A percentile compares a stretch with the other conserved stretches of the same genome.
These are phyloP conservation scores for Hippophae gyantsensis DNA, from an alignment of 306 rosid species.

Conservation along the genomic window DNA sequence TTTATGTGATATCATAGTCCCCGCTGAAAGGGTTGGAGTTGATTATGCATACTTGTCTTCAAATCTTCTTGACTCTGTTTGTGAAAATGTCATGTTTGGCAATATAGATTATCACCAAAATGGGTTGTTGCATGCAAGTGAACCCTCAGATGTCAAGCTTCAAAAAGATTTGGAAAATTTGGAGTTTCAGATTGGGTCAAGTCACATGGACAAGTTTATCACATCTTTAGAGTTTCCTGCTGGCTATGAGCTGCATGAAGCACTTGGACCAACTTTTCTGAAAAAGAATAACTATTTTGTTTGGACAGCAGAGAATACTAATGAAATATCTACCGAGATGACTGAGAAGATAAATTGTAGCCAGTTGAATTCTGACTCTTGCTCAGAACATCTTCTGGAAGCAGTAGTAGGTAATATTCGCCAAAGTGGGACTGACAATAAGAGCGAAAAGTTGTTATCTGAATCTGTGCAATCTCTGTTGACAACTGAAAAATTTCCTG, in stretches of 20 bases:
- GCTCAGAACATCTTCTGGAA: slow-evolving; percentile 75
- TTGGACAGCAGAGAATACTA: slow-evolving; percentile 31
- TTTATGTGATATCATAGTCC: slow-evolving; percentile 20
- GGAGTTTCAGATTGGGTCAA: slow-evolving; percentile 26
- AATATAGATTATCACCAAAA: slow-evolving; percentile 24
- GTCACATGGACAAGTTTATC: slow-evolving; percentile 29
- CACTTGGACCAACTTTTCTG: slow-evolving; percentile 75
- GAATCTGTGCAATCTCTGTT: slow-evolving; percentile 58
- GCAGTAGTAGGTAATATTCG: slow-evolving; percentile 71
- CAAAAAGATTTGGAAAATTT: slow-evolving; percentile 25
- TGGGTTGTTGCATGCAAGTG: slow-evolving; percentile 22
- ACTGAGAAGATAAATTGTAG: slow-evolving; percentile 43
- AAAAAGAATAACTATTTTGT: slow-evolving; percentile 41
- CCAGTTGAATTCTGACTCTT: slow-evolving; percentile 58
- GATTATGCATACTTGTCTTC: slow-evolving; percentile 44
- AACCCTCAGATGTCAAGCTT: slow-evolving; percentile 36
- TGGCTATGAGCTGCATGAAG: slow-evolving; percentile 94
- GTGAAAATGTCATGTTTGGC: slow-evolving; percentile 30
- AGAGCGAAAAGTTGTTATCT: slow-evolving; percentile 46
- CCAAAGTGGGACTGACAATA: slow-evolving; percentile 44
- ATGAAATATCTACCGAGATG: slow-evolving; percentile 36
- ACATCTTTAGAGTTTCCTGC: slow-evolving; percentile 68
- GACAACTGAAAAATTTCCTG: slow-evolving; percentile 46
- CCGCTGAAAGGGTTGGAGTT: slow-evolving; percentile 31
- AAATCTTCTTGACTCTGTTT: slow-evolving; percentile 29